Percentiles rank a stretch among this genome's conserved stretches.
These are phyloP conservation scores for Aspergillus ibericus DNA, from an alignment of 2,329 filamentous ascomycete species.

Conservation along the genomic window DNA sequence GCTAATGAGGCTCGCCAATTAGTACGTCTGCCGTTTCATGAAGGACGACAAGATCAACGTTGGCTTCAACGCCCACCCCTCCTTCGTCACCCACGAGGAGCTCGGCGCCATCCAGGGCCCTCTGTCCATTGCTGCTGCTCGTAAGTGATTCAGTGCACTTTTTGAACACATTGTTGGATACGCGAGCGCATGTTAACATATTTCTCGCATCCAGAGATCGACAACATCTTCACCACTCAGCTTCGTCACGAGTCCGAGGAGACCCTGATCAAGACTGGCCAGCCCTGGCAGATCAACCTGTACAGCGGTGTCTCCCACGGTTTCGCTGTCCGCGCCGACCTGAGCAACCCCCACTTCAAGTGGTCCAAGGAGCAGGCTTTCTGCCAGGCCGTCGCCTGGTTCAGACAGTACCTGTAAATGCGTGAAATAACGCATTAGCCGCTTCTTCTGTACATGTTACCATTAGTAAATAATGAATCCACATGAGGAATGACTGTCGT, in stretches of 20 bases:
- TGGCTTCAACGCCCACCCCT: constrained; percentile 75
- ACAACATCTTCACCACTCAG: constrained; percentile 64
- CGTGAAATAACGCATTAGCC: not conserved
- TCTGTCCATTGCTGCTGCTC: constrained; percentile 63
- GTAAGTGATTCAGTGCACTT: constrained; percentile 29
- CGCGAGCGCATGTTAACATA: constrained; percentile 6
- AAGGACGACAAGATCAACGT: constrained; percentile 63
- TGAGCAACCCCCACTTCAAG: constrained; percentile 56
- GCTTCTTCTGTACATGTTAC: not conserved
- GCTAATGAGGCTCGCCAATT: constrained; percentile 8
- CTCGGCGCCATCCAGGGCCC: constrained; percentile 66
- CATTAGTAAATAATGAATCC: constrained; percentile 13
- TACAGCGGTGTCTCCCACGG: constrained; percentile 72
- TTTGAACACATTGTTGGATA: not conserved
- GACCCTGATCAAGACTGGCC: constrained; percentile 58
- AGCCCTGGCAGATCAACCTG: constrained; percentile 74
- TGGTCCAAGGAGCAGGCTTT: constrained; percentile 83
- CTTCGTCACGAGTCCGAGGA: constrained; percentile 65
- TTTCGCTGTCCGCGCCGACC: constrained; percentile 70
- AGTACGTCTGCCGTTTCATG: constrained; percentile 71
- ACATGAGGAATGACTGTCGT: constrained; percentile 3
- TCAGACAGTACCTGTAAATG: constrained; percentile 60
- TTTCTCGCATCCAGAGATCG: constrained; percentile 52
- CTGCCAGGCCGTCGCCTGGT: constrained; percentile 74
- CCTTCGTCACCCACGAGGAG: constrained; percentile 68